Base-by-base conservation (phyloP, 768 basidiomycete genomes). In the Cystobasidium ongulense region DNA sequence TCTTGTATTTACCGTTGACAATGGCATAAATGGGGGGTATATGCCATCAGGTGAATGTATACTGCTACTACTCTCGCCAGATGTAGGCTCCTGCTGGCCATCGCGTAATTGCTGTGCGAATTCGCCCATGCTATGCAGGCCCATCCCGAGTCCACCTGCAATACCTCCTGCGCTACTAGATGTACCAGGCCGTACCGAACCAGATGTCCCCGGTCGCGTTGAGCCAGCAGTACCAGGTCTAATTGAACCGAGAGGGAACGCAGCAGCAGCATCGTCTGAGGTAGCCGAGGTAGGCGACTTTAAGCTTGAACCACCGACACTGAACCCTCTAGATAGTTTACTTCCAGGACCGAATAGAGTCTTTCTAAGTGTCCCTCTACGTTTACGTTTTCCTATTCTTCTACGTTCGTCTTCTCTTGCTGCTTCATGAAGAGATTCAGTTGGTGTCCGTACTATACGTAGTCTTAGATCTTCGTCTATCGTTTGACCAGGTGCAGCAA, bases 371-470 rank as follows among this genome's bases (percentile, higher is more conserved):
- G 74, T 68, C 8, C n/a, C 27, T 52, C 31, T 54, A n/a, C 61
- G 50, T 29, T 67, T 72, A 11, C 74, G 53, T 39, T 75, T 75
- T 43, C 63, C 63, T 1, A 75, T 50, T 54, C 63, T 75, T 1
- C 77, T 46, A 0, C 77, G 63, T 13, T 77, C 81, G 53, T 97
- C 93, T 36, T 88, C 86, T 75, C 86, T 87, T 63, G 90, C 88
- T 11, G 90, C 90, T 81, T 94, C 92, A 75, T 90, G 89, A 76
- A 96, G 88, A 57, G 90, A 90, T 23, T 90, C 91, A 0, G 90
- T 90, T 17, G 94, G 92, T 0, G 94, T 95, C 76, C 90, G 88
- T 18, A 92, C 91, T 0, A 92, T 96, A 66, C 91, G 87, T 67
- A 97, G 84, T 43, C 92, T 88, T 15, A 93, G 85, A 79, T 92